Percentiles rank a stretch among this genome's conserved stretches.
Evolutionary conservation across 1,139 yeast genomes (phyloP).

Genomic region (Blastobotrys ciferrii): DNA sequence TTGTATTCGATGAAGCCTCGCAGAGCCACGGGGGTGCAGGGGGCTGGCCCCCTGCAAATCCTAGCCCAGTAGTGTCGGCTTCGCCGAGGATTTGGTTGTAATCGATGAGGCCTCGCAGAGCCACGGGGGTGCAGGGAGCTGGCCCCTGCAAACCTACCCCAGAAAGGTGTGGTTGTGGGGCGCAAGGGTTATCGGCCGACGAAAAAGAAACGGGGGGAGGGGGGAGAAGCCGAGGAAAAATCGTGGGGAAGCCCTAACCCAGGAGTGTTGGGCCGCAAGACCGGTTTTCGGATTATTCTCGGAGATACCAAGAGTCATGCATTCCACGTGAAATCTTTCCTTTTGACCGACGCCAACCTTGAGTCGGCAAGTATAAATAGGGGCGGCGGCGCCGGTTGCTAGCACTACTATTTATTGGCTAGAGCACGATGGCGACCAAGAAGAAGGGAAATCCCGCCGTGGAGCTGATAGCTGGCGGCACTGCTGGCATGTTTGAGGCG

Average conservation of each 20-base stretch:
- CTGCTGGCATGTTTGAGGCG: conserved; percentile 96
- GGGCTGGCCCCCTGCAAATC: too few species aligned
- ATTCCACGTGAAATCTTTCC: conserved; percentile 7
- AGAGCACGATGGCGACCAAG: conserved; percentile 19
- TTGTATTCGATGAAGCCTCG: too few species aligned
- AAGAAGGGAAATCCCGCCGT: conserved; percentile 51
- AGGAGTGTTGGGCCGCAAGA: background rate
- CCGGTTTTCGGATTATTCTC: conserved; percentile 8
- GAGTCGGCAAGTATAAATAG: background rate
- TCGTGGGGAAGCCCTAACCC: background rate
- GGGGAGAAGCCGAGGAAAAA: background rate
- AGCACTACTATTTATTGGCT: background rate
- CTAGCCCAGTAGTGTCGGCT: too few species aligned
- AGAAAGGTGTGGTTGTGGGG: too few species aligned
- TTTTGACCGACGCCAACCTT: conserved; percentile 1
- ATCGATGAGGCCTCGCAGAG: too few species aligned
- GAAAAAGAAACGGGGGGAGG: too few species aligned
- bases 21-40: too few species aligned
- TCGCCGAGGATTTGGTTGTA: too few species aligned
- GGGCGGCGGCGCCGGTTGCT: too few species aligned
- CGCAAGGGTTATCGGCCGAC: too few species aligned
- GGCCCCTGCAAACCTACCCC: too few species aligned
- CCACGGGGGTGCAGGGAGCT: too few species aligned
- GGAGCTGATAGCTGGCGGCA: conserved; percentile 92
- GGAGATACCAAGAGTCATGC: conserved; percentile 1